Conservation (phyloP, 148 eudicot species). For the Silene latifolia region DNA sequence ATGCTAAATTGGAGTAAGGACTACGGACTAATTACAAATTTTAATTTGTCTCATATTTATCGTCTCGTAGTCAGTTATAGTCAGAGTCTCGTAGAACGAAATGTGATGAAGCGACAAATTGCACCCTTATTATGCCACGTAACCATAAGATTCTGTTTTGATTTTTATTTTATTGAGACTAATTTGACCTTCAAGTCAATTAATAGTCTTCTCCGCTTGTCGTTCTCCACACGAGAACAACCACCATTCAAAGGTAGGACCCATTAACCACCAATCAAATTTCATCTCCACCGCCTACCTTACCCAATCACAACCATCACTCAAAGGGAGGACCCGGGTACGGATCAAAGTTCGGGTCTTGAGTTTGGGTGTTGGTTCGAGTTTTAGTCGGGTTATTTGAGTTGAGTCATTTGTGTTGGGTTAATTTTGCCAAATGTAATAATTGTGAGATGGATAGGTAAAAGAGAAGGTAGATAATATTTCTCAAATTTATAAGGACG, state of each 20-base stretch:
- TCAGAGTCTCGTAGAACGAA: not conserved
- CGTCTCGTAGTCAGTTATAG: too few relatives aligned
- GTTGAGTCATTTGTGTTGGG: too few relatives aligned
- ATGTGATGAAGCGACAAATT: not conserved
- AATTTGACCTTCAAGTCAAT: not conserved
- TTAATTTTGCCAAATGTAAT: too few relatives aligned
- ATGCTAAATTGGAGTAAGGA: too few relatives aligned
- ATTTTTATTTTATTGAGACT: not conserved
- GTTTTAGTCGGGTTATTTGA: too few relatives aligned
- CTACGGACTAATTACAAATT: too few relatives aligned
- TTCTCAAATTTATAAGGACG: too few relatives aligned
- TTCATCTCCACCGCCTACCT: not conserved
- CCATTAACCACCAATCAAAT: not conserved
- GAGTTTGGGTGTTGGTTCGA: too few relatives aligned
- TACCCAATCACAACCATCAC: not conserved
- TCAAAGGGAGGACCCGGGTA: not conserved
- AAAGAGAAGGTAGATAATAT: too few relatives aligned
- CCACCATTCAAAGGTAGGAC: not conserved
- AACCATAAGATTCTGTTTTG: too few relatives aligned
- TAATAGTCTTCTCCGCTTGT: not conserved
- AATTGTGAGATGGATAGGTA: too few relatives aligned
- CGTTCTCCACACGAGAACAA: slow-evolving; percentile 1
- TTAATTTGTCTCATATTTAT: too few relatives aligned
- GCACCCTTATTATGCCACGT: slow-evolving; percentile 15
- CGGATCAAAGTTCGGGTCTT: fast-evolving